Base-by-base conservation (phyloP, 1,139 yeast species). In the Trichomonascaceae sp. region DNA sequence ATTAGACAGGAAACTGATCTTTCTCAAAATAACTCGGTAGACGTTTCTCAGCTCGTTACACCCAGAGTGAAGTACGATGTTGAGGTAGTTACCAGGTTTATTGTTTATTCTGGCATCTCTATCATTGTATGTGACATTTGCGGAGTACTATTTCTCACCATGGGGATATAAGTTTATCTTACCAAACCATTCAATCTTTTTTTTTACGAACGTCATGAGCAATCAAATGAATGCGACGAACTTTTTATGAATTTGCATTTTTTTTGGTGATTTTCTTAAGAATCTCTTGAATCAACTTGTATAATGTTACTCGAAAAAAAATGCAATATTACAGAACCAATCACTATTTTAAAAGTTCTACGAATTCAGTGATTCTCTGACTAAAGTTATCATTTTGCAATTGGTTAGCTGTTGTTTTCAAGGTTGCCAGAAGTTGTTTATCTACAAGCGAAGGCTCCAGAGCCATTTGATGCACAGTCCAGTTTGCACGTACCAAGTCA, bases 91-190 rank as follows among this genome's bases (percentile, higher is more conserved):
- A 88, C 93, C 12, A 75, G 91, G 63, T 68, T 87, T 56, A 73
- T 85, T 18, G 86, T 87, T 1, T 89, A 89, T 67, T 83, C 86
- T 2, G 96, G 96, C 0, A 80, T 88, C 27, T 75, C 88, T 0
- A 62, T 72, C 27, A 59, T 66, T 44, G 61, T 65, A 3, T 55
- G 58, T 20, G 64, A 59, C 52, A 47, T 60, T 7, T 57, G 62
- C 36, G 64, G 63, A 27, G 45, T 56, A 15, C 47, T 65, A 9
- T 66, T 63, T 49, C 43, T 39, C n/a, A 36, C 47, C 12, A 39
- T 61, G 24, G 58, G 57, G n/a, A 58, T 61, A 18, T 61, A 55
- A 53, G 24, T 12, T n/a, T 36, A 36, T 36, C 17, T 36, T 13
- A 2, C 6, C 41, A 7, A 13, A 36, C 17, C 41, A 13, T n/a